phyloP scores from a whole-genome alignment of 306 rosid genomes.

The Purshia tridentata region DNA sequence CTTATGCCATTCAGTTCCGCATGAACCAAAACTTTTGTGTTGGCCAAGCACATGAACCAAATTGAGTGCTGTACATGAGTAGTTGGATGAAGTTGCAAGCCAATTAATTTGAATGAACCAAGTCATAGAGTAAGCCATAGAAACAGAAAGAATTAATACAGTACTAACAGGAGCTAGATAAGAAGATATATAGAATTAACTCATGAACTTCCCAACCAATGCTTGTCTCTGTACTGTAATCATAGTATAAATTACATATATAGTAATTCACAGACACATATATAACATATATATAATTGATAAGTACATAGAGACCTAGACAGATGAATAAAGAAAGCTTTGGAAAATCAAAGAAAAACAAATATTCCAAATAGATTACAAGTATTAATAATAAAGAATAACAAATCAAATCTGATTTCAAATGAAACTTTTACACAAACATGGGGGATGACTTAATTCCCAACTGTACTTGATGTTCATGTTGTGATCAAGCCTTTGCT shows the following conservation, averaged over 20 bases:
- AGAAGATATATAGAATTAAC: not conserved
- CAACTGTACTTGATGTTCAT: not conserved
- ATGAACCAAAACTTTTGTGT: too few species aligned
- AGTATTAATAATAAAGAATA: constrained; percentile 4
- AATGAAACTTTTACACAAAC: constrained; percentile 11
- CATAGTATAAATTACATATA: not conserved
- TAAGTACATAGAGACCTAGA: not conserved
- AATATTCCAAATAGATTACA: constrained; percentile 6
- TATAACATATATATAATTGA: not conserved
- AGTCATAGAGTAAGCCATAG: too few species aligned
- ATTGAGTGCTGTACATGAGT: too few species aligned
- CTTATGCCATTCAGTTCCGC: too few species aligned
- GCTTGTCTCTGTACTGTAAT: not conserved
- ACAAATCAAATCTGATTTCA: not conserved
- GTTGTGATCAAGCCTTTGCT: constrained; percentile 9
- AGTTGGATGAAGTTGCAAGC: too few species aligned
- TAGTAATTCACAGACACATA: not conserved
- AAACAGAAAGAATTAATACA: not conserved
- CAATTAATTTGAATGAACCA: too few species aligned
- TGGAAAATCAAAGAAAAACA: constrained; percentile 1
- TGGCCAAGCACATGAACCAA: too few species aligned
- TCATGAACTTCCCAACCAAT: not conserved
- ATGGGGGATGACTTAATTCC: not conserved
- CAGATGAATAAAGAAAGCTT: not conserved
- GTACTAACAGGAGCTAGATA: not conserved